Base-by-base conservation (phyloP, 148 eudicot species). In the Beta vulgaris region DNA sequence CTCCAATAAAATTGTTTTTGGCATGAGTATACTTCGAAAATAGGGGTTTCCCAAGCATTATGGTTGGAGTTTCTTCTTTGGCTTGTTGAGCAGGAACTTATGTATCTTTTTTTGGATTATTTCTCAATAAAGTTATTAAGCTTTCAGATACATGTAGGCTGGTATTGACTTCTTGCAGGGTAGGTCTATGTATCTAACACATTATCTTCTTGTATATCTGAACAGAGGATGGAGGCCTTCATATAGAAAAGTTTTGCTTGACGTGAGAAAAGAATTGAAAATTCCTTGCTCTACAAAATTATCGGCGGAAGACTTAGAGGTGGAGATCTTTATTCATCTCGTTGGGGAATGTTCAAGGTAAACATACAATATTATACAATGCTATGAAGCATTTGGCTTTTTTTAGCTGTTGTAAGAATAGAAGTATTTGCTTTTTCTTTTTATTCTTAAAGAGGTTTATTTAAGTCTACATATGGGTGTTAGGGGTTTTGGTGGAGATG, bases 201-300 rank as follows among this genome's bases (percentile, higher is more conserved):
- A 44, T 42, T 68, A 18, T 53, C 39, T 21, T 28, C 80, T 44
- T 69, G 53, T 31, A 34, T 57, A 68, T 77, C 55, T 48, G 46
- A 21, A 63, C 79, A 94, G 98, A 91, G 96, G 97, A 39, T 89
- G 96, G 97, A 89, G 98, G 73, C 98, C 98, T 68, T 86, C 97
- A 18, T 94, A 94, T 79, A 90, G 97, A 83, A 81, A 81, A 73
- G 96, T 94, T 28, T 82, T 94, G 84, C 98, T 94, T 77, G 84
- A 84, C 68, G 86, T 94, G 58, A 77, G 98, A 78, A 86, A 88
- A 72, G 85, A 86, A 78, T 78, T 94, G 77, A 84, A 85, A n/a
- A 79, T 94, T 69, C 90, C 82, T 73, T 94, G 97, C 81, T 94
- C 98, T 69, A 83, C 81, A 65, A 92, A 88, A 73, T 82, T 94